phyloP scores from a whole-genome alignment of 2,329 filamentous ascomycete species.

The Rhynchosporium agropyri region DNA sequence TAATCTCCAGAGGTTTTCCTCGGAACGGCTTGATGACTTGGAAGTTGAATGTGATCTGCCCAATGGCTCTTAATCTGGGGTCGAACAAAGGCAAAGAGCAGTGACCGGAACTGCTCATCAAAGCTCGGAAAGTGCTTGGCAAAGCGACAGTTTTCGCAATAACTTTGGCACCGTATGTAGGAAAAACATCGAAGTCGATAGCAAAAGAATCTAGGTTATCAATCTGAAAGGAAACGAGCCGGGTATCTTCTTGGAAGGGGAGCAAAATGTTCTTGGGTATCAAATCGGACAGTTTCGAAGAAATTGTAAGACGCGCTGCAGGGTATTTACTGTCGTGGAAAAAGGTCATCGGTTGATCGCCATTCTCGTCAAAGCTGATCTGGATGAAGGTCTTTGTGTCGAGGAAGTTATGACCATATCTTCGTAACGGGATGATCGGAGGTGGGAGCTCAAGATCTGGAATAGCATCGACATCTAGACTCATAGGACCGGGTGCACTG shows the following conservation, averaged over 20 bases:
- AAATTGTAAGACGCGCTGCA: slow-evolving; percentile 91
- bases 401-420: slow-evolving; percentile 97
- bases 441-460: slow-evolving; percentile 90
- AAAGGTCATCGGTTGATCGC: slow-evolving; percentile 80
- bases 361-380: slow-evolving; percentile 80
- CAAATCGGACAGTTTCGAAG: slow-evolving; percentile 91
- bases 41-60: slow-evolving; percentile 90
- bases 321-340: slow-evolving; percentile 98
- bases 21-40: slow-evolving; percentile 97
- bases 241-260: slow-evolving; percentile 94
- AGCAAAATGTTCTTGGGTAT: slow-evolving; percentile 96
- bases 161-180: slow-evolving; percentile 94
- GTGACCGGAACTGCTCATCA: slow-evolving; percentile 72
- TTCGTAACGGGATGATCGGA: slow-evolving; percentile 89
- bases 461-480: slow-evolving; percentile 82
- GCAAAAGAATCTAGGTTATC: slow-evolving; percentile 91
- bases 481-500: slow-evolving; percentile 58
- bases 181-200: slow-evolving; percentile 96
- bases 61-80: slow-evolving; percentile 85
- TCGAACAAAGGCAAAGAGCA: slow-evolving; percentile 92
- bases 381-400: slow-evolving; percentile 97
- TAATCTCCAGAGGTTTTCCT: slow-evolving; percentile 91
- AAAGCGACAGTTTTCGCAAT: slow-evolving; percentile 95
- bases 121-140: slow-evolving; percentile 79
- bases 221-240: slow-evolving; percentile 92